phyloP scores from a whole-genome alignment of 345 rosid species.

The Odontarrhena argentea region DNA sequence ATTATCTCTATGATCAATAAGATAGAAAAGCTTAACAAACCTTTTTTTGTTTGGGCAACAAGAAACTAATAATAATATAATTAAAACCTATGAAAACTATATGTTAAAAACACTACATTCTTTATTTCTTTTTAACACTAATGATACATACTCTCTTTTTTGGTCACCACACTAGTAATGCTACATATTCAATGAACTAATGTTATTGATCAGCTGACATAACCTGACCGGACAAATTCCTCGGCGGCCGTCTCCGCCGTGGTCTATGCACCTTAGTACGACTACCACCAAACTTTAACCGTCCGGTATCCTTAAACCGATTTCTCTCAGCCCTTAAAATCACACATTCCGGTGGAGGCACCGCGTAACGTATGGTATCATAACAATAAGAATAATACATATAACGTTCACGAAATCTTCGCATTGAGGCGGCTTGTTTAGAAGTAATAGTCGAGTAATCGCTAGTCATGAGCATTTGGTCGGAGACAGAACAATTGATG shows the following conservation, averaged over 20 bases:
- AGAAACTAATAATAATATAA: too few species aligned
- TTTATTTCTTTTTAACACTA: too few species aligned
- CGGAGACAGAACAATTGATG: slow-evolving; percentile 40
- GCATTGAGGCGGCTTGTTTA: slow-evolving; percentile 53
- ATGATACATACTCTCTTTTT: too few species aligned
- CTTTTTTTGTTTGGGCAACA: too few species aligned
- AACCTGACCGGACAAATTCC: slow-evolving; percentile 36
- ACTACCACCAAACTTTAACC: slow-evolving; percentile 79
- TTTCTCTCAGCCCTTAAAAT: slow-evolving; percentile 49
- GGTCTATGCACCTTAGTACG: slow-evolving; percentile 29
- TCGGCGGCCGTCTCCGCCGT: slow-evolving; percentile 43
- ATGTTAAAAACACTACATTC: too few species aligned
- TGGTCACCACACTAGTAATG: too few species aligned
- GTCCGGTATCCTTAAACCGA: slow-evolving; percentile 67
- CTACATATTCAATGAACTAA: not conserved
- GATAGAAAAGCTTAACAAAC: too few species aligned
- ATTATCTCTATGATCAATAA: too few species aligned
- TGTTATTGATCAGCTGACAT: slow-evolving; percentile 33
- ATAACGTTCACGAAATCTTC: slow-evolving; percentile 62
- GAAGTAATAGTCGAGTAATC: slow-evolving; percentile 51
- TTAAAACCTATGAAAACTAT: too few species aligned
- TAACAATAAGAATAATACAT: slow-evolving; percentile 95
- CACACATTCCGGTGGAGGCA: slow-evolving; percentile 73
- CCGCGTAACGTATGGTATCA: slow-evolving; percentile 59
- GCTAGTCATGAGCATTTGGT: slow-evolving; percentile 42